Evolutionary conservation across 129 eudicot genomes (phyloP).

Genomic region (Logfia minima): DNA sequence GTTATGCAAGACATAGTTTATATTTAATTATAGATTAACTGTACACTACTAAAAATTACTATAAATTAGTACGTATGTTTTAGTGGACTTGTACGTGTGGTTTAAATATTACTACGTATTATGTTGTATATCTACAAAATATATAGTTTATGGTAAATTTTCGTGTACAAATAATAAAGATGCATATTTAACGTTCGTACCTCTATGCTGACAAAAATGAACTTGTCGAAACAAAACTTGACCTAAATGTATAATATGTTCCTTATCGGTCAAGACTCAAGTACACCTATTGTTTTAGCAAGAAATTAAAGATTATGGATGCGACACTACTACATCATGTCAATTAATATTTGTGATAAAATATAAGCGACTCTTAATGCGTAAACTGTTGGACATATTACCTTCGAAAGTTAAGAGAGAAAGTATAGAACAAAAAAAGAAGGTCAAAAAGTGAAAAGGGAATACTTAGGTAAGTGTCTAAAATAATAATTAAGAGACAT

Average conservation of each 20-base stretch:
- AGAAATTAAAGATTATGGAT: not conserved
- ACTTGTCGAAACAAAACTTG: slow-evolving; percentile 4
- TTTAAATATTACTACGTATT: too few relatives aligned
- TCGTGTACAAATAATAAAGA: too few relatives aligned
- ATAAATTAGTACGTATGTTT: too few relatives aligned
- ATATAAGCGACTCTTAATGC: too few relatives aligned
- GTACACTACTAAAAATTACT: too few relatives aligned
- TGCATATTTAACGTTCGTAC: too few relatives aligned
- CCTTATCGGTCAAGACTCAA: not conserved
- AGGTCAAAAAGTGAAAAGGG: not conserved
- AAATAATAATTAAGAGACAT: not conserved
- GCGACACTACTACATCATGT: slow-evolving; percentile 20
- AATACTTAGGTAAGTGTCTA: slow-evolving; percentile 5
- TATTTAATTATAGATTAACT: too few relatives aligned
- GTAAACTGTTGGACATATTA: not conserved
- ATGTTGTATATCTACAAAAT: too few relatives aligned
- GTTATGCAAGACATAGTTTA: too few relatives aligned
- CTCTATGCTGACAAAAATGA: slow-evolving; percentile 9
- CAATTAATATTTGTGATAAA: not conserved
- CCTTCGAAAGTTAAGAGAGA: not conserved
- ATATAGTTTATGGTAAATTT: too few relatives aligned
- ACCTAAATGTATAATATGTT: slow-evolving; percentile 5
- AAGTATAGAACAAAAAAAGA: not conserved
- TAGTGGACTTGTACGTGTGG: too few relatives aligned
- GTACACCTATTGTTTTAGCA: not conserved